These are phyloP conservation scores for Evernia prunastri DNA, from an alignment of 495 filamentous ascomycete genomes.

Conservation along the genomic window DNA sequence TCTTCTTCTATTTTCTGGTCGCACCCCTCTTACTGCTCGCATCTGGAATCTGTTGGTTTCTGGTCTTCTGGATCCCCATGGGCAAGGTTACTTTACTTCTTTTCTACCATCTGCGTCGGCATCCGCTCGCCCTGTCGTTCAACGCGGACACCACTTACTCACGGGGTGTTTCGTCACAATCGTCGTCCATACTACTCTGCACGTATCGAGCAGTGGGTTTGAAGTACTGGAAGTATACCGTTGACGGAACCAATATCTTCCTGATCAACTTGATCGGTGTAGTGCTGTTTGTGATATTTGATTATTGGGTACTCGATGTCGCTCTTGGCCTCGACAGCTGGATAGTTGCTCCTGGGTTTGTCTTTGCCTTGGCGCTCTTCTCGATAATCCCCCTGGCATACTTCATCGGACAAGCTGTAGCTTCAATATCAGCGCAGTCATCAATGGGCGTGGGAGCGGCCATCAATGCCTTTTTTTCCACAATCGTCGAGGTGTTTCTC, in stretches of 20 bases:
- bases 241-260: slow-evolving; percentile 98
- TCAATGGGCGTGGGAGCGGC: slow-evolving; percentile 99
- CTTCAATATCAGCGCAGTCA: slow-evolving; percentile 97
- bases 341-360: slow-evolving; percentile 71
- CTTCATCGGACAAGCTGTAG: slow-evolving; percentile 98
- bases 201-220: slow-evolving; percentile 91
- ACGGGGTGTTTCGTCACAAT: slow-evolving; percentile 57
- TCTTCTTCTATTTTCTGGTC: slow-evolving; percentile 92
- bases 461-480: slow-evolving; percentile 99
- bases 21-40: slow-evolving; percentile 83
- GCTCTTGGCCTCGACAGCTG: slow-evolving; percentile 60
- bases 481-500: slow-evolving; percentile 94
- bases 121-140: slow-evolving; percentile 88
- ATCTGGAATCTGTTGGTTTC: slow-evolving; percentile 84
- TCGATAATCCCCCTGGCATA: slow-evolving; percentile 98
- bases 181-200: slow-evolving; percentile 87
- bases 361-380: slow-evolving; percentile 78
- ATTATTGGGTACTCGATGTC: slow-evolving; percentile 71
- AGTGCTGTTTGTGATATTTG: slow-evolving; percentile 85
- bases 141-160: slow-evolving; percentile 76
- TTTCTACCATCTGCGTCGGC: slow-evolving; percentile 84
- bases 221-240: slow-evolving; percentile 99
- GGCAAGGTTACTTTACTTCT: slow-evolving; percentile 87
- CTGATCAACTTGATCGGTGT: slow-evolving; percentile 92
- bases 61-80: slow-evolving; percentile 99